Evolutionary conservation across 345 rosid species (phyloP).

Genomic region (Geranium rotundifolium): DNA sequence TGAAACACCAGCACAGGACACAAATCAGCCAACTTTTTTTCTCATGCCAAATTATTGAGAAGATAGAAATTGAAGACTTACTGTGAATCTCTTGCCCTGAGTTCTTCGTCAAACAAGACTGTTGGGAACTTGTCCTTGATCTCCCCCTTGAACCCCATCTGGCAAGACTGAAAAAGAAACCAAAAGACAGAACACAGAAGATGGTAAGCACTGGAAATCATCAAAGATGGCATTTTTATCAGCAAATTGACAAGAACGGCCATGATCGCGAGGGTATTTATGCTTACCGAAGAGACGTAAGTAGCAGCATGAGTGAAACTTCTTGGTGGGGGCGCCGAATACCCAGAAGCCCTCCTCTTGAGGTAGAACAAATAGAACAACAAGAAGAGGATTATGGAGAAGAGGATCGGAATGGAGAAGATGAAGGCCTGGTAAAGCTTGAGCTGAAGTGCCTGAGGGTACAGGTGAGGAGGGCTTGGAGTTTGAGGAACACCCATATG

Average conservation of each 20-base stretch:
- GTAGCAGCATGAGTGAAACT: conserved; percentile 30
- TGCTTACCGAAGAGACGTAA: conserved; percentile 33
- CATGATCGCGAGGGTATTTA: background rate
- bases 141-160: conserved; percentile 48
- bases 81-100: conserved; percentile 63
- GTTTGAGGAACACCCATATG: conserved; percentile 56
- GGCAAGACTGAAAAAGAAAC: conserved; percentile 25
- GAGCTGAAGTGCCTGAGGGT: conserved; percentile 77
- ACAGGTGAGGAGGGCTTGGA: conserved; percentile 54
- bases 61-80: conserved; percentile 26
- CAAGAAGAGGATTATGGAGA: conserved; percentile 76
- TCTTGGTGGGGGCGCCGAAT: conserved; percentile 30
- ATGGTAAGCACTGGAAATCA: no score
- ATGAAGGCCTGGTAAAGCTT: conserved; percentile 94
- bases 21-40: no score
- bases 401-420: conserved; percentile 88
- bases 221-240: background rate
- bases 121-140: conserved; percentile 52
- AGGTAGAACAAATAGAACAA: conserved; percentile 89
- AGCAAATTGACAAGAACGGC: background rate
- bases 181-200: background rate
- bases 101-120: conserved; percentile 66
- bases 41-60: no score
- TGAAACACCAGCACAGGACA: no score
- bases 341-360: conserved; percentile 63